Conservation (phyloP, 2,329 filamentous ascomycete genomes). For the Fusarium solani-melongenae region DNA sequence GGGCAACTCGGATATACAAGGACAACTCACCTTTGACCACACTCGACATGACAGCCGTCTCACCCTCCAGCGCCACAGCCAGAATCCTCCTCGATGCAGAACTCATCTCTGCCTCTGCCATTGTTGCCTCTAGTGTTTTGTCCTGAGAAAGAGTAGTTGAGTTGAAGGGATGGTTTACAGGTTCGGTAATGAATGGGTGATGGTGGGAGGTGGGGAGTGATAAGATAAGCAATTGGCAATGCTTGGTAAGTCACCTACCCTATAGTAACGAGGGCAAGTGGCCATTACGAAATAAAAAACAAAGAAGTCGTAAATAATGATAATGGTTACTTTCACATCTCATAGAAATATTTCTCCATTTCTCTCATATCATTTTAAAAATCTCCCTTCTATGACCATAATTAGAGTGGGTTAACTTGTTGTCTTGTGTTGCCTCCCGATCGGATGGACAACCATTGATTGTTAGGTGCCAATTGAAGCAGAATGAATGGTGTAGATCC, state of each 20-base stretch:
- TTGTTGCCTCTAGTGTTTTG: background rate
- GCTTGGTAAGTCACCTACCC: background rate
- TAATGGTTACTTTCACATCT: background rate
- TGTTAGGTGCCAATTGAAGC: background rate
- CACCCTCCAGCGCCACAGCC: constrained; percentile 63
- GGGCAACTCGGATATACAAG: background rate
- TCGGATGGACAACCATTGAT: background rate
- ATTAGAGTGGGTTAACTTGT: background rate
- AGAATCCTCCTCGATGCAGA: constrained; percentile 61
- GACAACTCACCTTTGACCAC: constrained; percentile 63
- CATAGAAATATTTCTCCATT: no score
- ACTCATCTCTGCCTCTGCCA: constrained; percentile 35
- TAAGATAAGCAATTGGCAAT: constrained; percentile 30
- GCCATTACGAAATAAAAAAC: background rate
- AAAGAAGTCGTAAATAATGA: background rate
- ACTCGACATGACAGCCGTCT: constrained; percentile 58
- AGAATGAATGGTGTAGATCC: background rate
- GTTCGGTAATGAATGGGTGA: constrained; percentile 35
- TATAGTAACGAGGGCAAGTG: background rate
- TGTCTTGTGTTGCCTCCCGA: background rate
- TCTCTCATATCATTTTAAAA: no score
- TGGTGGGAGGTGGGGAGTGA: constrained; percentile 18
- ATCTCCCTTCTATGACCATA: no score
- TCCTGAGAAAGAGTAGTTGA: background rate
- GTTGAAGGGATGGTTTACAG: constrained; percentile 24